These are phyloP conservation scores for Vigna unguiculata DNA, from an alignment of 306 rosid species.

Conservation along the genomic window DNA sequence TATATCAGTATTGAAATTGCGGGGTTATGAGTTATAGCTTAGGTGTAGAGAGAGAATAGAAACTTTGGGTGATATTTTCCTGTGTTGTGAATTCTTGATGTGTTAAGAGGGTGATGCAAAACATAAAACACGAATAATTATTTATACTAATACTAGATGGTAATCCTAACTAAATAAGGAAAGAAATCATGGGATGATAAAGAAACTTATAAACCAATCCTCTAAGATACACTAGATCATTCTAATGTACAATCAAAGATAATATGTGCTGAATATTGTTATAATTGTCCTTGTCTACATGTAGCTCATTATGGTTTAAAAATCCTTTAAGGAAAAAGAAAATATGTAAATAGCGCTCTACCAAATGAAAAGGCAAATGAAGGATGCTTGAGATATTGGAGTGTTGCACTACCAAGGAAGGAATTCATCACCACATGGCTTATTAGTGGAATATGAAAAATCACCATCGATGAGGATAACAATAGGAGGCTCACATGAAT, in stretches of 20 bases:
- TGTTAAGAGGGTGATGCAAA: background rate
- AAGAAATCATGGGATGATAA: background rate
- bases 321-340: background rate
- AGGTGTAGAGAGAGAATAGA: background rate
- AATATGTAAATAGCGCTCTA: background rate
- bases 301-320: conserved; percentile 2
- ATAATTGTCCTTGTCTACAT: background rate
- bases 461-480: background rate
- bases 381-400: background rate
- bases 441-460: background rate
- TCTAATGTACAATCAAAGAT: background rate
- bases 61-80: background rate
- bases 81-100: background rate
- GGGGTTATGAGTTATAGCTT: background rate
- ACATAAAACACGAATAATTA: background rate
- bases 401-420: conserved; percentile 6
- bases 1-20: background rate
- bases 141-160: background rate
- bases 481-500: background rate
- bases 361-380: conserved; percentile 7
- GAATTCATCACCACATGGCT: conserved; percentile 7
- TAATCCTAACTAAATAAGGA: background rate
- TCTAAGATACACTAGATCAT: background rate
- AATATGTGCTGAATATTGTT: background rate
- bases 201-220: background rate